Conservation (phyloP, 441 rosid genomes). For the Aquilaria agallochum region DNA sequence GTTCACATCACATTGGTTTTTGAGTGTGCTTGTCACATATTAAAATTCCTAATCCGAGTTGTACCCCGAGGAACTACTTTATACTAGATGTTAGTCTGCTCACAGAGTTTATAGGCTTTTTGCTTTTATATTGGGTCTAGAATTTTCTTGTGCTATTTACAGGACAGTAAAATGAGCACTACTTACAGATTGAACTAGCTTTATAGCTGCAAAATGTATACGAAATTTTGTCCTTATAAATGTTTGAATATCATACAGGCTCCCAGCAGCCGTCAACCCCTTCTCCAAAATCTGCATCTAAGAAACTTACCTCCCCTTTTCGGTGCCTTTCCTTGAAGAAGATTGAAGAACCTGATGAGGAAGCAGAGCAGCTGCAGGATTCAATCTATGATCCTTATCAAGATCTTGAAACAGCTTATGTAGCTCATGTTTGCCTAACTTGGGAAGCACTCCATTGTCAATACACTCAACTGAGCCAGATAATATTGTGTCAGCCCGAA, state of each 20-base stretch:
- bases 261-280: slow-evolving; percentile 59
- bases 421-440: slow-evolving; percentile 87
- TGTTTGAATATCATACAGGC: slow-evolving; percentile 33
- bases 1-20: too few species aligned
- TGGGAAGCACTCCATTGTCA: slow-evolving; percentile 99
- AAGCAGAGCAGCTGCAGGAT: slow-evolving; percentile 55
- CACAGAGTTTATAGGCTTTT: too few species aligned
- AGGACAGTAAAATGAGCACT: too few species aligned
- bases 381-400: slow-evolving; percentile 44
- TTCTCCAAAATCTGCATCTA: slow-evolving; percentile 78
- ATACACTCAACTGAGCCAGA: slow-evolving; percentile 74
- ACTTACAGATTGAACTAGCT: too few species aligned
- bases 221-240: neutral
- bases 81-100: too few species aligned
- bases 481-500: slow-evolving; percentile 66
- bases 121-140: too few species aligned
- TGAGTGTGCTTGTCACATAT: too few species aligned
- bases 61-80: too few species aligned
- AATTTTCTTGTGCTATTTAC: too few species aligned
- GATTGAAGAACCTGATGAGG: slow-evolving; percentile 69
- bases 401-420: slow-evolving; percentile 86
- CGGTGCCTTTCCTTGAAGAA: slow-evolving; percentile 83
- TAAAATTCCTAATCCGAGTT: too few species aligned
- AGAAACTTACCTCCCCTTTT: slow-evolving; percentile 79
- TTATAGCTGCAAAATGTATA: too few species aligned